Percentiles rank a stretch among this genome's conserved stretches.
phyloP scores from a whole-genome alignment of 2,329 filamentous ascomycete species.

The Aurifilum marmelostoma region DNA sequence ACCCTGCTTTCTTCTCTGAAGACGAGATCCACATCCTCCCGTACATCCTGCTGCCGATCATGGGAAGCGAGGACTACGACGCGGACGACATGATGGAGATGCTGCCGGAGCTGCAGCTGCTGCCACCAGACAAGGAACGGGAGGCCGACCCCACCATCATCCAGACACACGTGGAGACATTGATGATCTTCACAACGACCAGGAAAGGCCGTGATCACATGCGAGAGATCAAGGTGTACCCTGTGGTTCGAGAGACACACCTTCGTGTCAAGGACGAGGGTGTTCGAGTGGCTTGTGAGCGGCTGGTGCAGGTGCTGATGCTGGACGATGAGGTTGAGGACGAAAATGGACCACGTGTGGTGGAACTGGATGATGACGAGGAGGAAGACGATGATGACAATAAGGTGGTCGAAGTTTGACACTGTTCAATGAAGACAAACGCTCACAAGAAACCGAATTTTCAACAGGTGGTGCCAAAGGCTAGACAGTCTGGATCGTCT shows the following conservation, averaged over 20 bases:
- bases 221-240: conserved; percentile 81
- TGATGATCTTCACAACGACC: conserved; percentile 81
- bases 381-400: conserved; percentile 61
- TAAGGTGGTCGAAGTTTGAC: conserved; percentile 57
- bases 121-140: conserved; percentile 86
- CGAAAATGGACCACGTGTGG: conserved; percentile 48
- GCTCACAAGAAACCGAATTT: neutral
- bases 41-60: conserved; percentile 86
- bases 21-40: conserved; percentile 80
- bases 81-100: conserved; percentile 86
- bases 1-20: conserved; percentile 71
- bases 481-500: neutral
- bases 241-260: conserved; percentile 86
- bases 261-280: conserved; percentile 74
- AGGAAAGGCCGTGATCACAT: conserved; percentile 73
- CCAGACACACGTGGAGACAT: conserved; percentile 84
- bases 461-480: neutral
- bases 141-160: conserved; percentile 78
- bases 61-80: conserved; percentile 83
- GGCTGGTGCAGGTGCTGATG: conserved; percentile 87
- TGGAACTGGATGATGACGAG: conserved; percentile 51
- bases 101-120: conserved; percentile 86
- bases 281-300: conserved; percentile 82
- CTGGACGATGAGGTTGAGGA: conserved; percentile 62
- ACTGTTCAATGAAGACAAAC: no score